Conservation (phyloP, 2,329 filamentous ascomycete genomes). For the Xylariales sp. region DNA sequence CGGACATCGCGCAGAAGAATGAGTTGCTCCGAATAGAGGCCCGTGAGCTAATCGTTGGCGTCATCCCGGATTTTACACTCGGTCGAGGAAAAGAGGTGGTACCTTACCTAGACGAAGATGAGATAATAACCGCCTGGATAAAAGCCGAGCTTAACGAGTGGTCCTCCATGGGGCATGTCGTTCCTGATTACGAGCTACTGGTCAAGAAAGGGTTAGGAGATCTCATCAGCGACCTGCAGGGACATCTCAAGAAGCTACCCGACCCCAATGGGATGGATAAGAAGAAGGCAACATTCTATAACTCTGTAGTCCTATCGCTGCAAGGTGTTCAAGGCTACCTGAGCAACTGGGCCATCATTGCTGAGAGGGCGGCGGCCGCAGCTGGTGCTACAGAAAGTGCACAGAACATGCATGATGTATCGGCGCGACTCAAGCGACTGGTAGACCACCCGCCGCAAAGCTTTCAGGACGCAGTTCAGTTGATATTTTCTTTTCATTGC, state of each 20-base stretch:
- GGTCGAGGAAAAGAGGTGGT: constrained; percentile 7
- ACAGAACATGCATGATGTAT: constrained; percentile 4
- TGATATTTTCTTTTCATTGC: constrained; percentile 9
- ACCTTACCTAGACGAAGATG: constrained; percentile 7
- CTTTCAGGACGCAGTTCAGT: constrained; percentile 8
- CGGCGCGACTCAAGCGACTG: constrained; percentile 3
- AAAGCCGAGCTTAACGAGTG: constrained; percentile 5
- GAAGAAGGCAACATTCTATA: neutral
- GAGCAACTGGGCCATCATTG: neutral
- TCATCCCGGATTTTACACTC: constrained; percentile 6
- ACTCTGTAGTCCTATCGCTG: neutral
- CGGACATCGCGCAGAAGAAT: neutral
- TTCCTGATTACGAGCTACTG: constrained; percentile 2
- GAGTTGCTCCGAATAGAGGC: neutral
- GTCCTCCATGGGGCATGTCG: constrained; percentile 7
- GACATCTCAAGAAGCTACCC: no score
- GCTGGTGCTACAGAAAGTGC: neutral
- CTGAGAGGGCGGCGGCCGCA: neutral
- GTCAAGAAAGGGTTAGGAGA: constrained; percentile 2
- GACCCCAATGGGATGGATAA: neutral
- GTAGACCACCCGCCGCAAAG: constrained; percentile 1
- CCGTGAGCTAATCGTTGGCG: constrained; percentile 6
- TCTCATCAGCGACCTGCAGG: neutral
- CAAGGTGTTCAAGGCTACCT: neutral
- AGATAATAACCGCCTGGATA: constrained; percentile 2